Evolutionary conservation across 768 basidiomycete genomes (phyloP), one percentile per base, ranked within the genome.

Genomic region (Tricholoma sp.): DNA sequence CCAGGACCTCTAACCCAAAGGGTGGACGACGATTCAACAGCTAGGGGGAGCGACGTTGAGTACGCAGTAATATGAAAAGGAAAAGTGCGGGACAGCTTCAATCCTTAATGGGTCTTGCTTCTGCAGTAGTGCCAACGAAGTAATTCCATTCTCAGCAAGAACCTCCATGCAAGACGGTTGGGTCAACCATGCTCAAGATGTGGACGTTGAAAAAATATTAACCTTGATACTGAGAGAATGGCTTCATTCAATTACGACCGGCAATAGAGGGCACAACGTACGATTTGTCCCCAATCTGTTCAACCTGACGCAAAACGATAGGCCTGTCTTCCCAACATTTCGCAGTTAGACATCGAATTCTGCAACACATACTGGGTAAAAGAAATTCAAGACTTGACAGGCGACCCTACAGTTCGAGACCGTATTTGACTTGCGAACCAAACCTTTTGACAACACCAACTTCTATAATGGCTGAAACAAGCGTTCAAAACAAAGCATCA

Each of bases 271-370:
- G 2, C n/a, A n/a, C 8, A 31, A 71, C 88, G 67, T 56, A 92
- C 91, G 90, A 91, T 81, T 92, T 93, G 66, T 94, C 91, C 31
- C 95, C 96, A 41, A 98, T 86, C n/a, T 86, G 83, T 32, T 90
- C 85, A 51, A 98, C 79, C 68, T 98, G 96, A 12, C 89, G 81
- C 54, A 98, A 79, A 6, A 96, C 88, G 12, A 86, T 74, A 4
- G 93, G 85, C 18, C 90, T 76, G 64, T 94, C 88, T 64, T 98
- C 95, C 96, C 96, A 98, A 43, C 92, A 87, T 63, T 88, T 93
- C 4, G 91, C 91, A 53, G 76, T 80, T 35, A 98, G 66, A 62
- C 86, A 89, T 10, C 95, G 86, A 22, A 88, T 70, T 27, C 93
- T 92, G 49, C 7, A 18, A 46, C 22, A n/a, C 16, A 37, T 19